phyloP scores from a whole-genome alignment of 169 alveolate species.

The Eimeria acervulina region DNA sequence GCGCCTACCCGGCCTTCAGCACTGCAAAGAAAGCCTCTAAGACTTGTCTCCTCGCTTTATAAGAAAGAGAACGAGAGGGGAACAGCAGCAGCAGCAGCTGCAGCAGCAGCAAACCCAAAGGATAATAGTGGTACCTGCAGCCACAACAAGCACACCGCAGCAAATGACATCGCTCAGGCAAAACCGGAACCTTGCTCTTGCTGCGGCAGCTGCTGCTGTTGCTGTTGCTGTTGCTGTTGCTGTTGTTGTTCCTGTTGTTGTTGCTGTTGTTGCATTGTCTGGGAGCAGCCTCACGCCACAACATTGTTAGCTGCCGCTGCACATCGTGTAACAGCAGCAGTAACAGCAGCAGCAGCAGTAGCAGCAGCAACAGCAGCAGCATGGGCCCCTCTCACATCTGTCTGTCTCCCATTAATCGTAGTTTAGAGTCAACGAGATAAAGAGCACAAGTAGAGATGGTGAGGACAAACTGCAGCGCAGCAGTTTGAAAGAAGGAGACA shows the following conservation, averaged over 20 bases:
- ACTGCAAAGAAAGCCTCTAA: background rate
- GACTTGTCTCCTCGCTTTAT: constrained; percentile 42
- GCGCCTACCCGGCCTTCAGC: constrained; percentile 73
- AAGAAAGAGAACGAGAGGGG: constrained; percentile 17
- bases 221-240: background rate
- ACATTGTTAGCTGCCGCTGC: too few relatives aligned
- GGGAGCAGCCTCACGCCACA: too few relatives aligned
- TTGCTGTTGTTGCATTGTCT: background rate
- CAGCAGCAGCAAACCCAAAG: constrained; percentile 47
- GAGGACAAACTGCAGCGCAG: constrained; percentile 87
- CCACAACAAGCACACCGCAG: background rate
- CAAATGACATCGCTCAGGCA: background rate
- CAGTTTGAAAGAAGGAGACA: constrained; percentile 86
- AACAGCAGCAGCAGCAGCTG: constrained; percentile 15
- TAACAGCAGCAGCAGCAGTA: background rate
- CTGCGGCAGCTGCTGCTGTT: background rate
- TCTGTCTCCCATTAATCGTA: constrained; percentile 77
- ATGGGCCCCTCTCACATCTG: background rate
- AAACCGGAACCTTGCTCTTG: background rate
- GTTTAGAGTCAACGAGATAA: constrained; percentile 87
- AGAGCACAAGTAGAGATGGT: constrained; percentile 85
- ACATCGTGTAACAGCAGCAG: background rate
- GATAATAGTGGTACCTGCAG: constrained; percentile 41
- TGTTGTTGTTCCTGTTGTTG: background rate
- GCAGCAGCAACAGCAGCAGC: background rate